Conservation (phyloP, 2,329 filamentous ascomycete genomes). For the Epichloe coenophiala region DNA sequence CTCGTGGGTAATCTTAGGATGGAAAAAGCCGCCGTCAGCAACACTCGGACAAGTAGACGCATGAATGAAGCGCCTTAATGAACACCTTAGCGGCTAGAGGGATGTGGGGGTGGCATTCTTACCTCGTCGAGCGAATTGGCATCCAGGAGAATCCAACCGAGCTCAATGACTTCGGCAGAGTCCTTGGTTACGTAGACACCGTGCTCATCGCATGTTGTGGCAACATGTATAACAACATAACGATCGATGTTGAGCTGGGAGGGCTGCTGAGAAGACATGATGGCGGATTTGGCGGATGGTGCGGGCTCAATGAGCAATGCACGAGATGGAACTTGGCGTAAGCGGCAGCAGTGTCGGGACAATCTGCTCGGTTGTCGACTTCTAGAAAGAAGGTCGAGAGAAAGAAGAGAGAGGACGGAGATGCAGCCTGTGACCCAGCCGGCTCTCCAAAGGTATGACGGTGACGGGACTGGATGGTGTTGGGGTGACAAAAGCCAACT, state of each 20-base stretch:
- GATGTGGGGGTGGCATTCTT: slow-evolving; percentile 22
- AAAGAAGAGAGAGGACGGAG: slow-evolving; percentile 14
- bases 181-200: slow-evolving; percentile 99
- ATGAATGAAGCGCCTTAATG: slow-evolving; percentile 2
- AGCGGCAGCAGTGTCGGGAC: slow-evolving; percentile 6
- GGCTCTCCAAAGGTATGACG: slow-evolving; percentile 13
- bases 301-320: slow-evolving; percentile 9
- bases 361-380: slow-evolving; percentile 7
- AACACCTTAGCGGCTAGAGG: background rate
- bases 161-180: slow-evolving; percentile 96
- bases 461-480: slow-evolving; percentile 12
- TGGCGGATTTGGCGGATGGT: slow-evolving; percentile 9
- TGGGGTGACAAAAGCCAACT: slow-evolving; percentile 9
- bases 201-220: slow-evolving; percentile 97
- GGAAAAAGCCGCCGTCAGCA: slow-evolving; percentile 5
- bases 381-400: slow-evolving; percentile 8
- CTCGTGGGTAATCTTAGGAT: slow-evolving; percentile 69
- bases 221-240: slow-evolving; percentile 96
- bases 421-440: slow-evolving; percentile 25
- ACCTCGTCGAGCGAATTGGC: slow-evolving; percentile 89
- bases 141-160: slow-evolving; percentile 94
- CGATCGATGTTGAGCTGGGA: slow-evolving; percentile 70
- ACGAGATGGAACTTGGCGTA: slow-evolving; percentile 4
- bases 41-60: slow-evolving; percentile 5
- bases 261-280: slow-evolving; percentile 27